Base-by-base conservation (phyloP, 345 rosid genomes). In the Mercurialis annua region DNA sequence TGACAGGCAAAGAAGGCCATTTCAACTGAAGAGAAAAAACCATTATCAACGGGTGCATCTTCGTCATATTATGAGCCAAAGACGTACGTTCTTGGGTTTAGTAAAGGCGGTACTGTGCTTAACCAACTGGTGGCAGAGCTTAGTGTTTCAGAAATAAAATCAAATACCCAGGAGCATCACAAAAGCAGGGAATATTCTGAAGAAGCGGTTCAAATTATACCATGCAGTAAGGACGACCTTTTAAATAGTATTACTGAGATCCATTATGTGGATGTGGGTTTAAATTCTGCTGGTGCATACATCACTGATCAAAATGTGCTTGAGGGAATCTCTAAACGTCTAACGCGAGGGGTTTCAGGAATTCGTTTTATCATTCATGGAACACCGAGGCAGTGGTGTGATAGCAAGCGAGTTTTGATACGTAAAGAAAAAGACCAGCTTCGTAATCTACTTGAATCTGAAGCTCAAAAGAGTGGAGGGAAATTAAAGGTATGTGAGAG, bases 371-470 rank as follows among this genome's bases (percentile, higher is more conserved):
- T 83, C 60, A 72, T 90, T 48, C 97, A 88, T 47, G 97, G 97
- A 81, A 90, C 97, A 77, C 97, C 98, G 0, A 87, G 96, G 83
- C 97, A 92, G 64, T 88, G 98, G 98, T 52, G 89, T 51, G 98
- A 92, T 68, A 62, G 49, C 21, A 46, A 68, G 48, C 87, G 96
- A 55, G 75, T 34, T n/a, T 80, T 83, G 92, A 83, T 86, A 51
- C 56, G 67, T 33, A 56, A 79, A 7, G 98, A 90, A 65, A 90
- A 92, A 68, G 87, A 90, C 29, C 75, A 72, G 50, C 40, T 90
- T 59, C 69, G 82, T 71, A 74, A 47, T 10, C 76, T 88, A 65
- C 87, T 92, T 2, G 36, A 83, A 71, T 64, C 78, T 5, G 93
- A 78, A 75, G 71, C 80, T 59, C 76, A 15, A 20, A 78, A 60